Percentiles rank a stretch among this genome's conserved stretches.
Evolutionary conservation across 164 flowering plant species (phyloP).

Genomic region (Amborella trichopoda): DNA sequence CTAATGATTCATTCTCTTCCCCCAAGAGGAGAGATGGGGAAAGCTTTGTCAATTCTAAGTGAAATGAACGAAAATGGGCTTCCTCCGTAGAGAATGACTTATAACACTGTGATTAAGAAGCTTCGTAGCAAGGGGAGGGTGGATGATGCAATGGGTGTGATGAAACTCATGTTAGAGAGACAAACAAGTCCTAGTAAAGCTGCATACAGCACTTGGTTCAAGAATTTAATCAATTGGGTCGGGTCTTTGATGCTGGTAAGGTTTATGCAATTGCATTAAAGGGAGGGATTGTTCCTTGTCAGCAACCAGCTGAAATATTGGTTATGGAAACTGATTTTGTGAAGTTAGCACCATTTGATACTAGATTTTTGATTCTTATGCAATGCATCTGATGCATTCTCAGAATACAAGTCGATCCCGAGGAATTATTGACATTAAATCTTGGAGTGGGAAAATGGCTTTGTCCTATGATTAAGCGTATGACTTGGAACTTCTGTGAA

Average conservation of each 20-base stretch:
- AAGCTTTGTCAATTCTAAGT: conserved; percentile 26
- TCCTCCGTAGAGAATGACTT: conserved; percentile 30
- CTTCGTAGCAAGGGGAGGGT: conserved; percentile 45
- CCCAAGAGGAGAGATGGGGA: conserved; percentile 23
- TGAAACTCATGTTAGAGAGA: conserved; percentile 23
- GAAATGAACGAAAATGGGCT: conserved; percentile 35
- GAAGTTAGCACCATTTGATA: too few relatives aligned
- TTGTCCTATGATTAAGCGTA: too few relatives aligned
- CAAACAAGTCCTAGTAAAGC: conserved; percentile 20
- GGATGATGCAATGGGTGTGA: conserved; percentile 30
- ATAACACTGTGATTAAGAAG: conserved; percentile 29
- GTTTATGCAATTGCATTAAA: conserved; percentile 47
- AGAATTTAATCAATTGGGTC: conserved; percentile 31
- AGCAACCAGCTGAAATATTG: conserved; percentile 11
- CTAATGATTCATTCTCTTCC: conserved; percentile 42
- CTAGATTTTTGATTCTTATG: too few relatives aligned
- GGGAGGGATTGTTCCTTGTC: conserved; percentile 29
- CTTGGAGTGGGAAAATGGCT: too few relatives aligned
- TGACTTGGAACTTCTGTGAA: too few relatives aligned
- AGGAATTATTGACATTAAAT: too few relatives aligned
- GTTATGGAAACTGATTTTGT: not conserved
- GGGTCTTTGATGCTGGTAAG: conserved; percentile 21
- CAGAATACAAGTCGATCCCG: too few relatives aligned
- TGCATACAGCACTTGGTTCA: conserved; percentile 33
- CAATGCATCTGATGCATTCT: too few relatives aligned